Evolutionary conservation across 352 stramenopile species (phyloP), one percentile per base, ranked within the genome.

Genomic region (Globisporangium irregulare): DNA sequence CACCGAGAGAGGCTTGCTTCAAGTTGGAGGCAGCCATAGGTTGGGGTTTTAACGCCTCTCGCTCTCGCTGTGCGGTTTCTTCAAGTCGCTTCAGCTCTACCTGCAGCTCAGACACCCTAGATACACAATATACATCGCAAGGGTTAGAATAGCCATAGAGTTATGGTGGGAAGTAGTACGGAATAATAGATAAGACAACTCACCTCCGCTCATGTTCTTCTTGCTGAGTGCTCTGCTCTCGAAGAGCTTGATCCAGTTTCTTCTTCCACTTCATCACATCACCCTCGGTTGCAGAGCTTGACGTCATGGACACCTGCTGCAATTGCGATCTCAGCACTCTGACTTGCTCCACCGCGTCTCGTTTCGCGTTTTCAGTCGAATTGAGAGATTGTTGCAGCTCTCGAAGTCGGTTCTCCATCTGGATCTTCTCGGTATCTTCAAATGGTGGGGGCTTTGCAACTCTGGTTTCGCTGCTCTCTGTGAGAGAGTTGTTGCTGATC

Each of bases 321-420:
- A 92, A 48, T 51, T 92, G 80, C 1, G 58, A 61, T 48, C 86
- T 72, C 4, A 92, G 60, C 0, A 72, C 57, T 38, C 73, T 72
- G 3, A 79, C 79, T 62, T 89, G 71, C n/a, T 92, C 83, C 22
- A 81, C 69, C 1, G 85, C 78, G 43, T 89, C 75, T n/a, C 57
- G 66, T 56, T 82, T 87, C 7, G 76, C 65, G 1, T 48, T 60
- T 34, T 91, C 79, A 1, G 72, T 74, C 29, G 53, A 55, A 18
- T 56, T 58, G 5, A 84, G 65, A 8, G 73, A 71, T 8, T 61
- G 50, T 56, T 79, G 61, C 10, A 81, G 29, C 9, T 78, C 70
- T 10, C 69, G 68, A 25, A 82, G 24, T 70, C 61, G 41, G 41
- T 59, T 25, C 15, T 68, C 73, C 1, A 72, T 51, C 7, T 77